phyloP scores from a whole-genome alignment of 768 basidiomycete species.

The Kwoniella dejecticola region DNA sequence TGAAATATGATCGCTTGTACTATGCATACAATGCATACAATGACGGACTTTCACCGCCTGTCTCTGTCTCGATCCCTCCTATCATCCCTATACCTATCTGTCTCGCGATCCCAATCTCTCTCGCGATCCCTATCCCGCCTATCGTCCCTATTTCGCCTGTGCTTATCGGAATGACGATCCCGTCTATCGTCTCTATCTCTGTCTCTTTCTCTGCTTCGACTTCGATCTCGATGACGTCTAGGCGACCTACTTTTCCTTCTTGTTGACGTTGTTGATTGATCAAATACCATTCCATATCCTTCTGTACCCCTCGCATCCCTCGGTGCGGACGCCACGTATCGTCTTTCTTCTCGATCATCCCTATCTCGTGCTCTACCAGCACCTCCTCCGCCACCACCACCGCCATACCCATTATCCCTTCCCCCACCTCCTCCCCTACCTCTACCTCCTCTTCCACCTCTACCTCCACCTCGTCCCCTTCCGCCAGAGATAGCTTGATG shows the following conservation, averaged over 20 bases:
- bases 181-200: conserved; percentile 20
- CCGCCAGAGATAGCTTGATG: conserved; percentile 61
- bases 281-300: conserved; percentile 26
- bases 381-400: conserved; percentile 65
- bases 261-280: not conserved
- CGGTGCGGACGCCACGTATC: conserved; percentile 14
- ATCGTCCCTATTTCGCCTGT: conserved; percentile 28
- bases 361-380: conserved; percentile 52
- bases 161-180: conserved; percentile 3
- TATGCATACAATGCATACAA: no score
- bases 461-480: conserved; percentile 47
- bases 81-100: conserved; percentile 12
- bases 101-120: conserved; percentile 14
- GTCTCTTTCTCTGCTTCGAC: conserved; percentile 31
- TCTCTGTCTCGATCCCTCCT: conserved; percentile 8
- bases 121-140: conserved; percentile 18
- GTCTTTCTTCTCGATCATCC: conserved; percentile 2
- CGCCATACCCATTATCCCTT: conserved; percentile 53
- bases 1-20: no score
- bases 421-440: conserved; percentile 72
- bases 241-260: conserved; percentile 8
- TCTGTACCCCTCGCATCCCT: conserved; percentile 17
- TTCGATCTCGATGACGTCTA: conserved; percentile 18
- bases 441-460: conserved; percentile 49
- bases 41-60: no score